Evolutionary conservation across 2,329 filamentous ascomycete genomes (phyloP).

Genomic region (Meredithiella fracta): DNA sequence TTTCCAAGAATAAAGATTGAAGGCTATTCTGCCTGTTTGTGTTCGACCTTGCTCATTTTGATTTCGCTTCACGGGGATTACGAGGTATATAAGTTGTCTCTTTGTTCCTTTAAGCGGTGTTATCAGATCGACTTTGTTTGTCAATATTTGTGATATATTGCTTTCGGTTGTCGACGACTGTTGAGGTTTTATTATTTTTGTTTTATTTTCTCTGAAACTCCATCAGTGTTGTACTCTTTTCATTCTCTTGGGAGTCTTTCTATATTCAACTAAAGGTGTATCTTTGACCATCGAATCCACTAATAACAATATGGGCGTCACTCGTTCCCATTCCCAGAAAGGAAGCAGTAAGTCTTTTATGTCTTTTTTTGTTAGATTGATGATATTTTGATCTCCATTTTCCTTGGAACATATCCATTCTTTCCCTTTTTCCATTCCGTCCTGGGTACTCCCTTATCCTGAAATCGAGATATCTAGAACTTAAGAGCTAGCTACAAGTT

Average conservation of each 20-base stretch:
- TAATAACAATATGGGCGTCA: not conserved
- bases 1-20: too few species aligned
- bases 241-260: not conserved
- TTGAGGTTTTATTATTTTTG: not conserved
- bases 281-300: too few species aligned
- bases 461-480: not conserved
- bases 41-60: not conserved
- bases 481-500: not conserved
- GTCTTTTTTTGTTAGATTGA: not conserved
- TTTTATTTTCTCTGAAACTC: not conserved
- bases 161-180: not conserved
- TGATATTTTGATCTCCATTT: not conserved
- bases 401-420: not conserved
- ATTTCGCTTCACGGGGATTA: not conserved
- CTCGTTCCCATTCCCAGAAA: not conserved
- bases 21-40: not conserved
- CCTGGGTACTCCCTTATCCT: not conserved
- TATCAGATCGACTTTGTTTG: not conserved
- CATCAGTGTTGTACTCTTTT: not conserved
- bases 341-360: not conserved
- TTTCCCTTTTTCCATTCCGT: not conserved
- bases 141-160: not conserved
- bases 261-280: too few species aligned
- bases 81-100: not conserved
- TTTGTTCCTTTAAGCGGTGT: not conserved